Conservation (phyloP, 345 rosid genomes). For the Nephelium lappaceum region DNA sequence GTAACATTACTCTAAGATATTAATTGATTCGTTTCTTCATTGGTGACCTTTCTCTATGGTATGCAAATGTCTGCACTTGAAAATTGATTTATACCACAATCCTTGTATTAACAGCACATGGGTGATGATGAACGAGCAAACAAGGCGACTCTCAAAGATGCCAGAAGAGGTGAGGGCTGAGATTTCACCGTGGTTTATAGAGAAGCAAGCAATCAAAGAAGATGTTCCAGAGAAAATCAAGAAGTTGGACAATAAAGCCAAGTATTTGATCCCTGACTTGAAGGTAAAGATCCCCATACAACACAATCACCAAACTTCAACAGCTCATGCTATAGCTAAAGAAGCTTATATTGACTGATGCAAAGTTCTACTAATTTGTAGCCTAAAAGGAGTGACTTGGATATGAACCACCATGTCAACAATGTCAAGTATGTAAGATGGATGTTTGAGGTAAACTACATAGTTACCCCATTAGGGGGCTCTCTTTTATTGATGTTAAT, state of each 20-base stretch:
- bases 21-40: too few species aligned
- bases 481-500: too few species aligned
- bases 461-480: not conserved
- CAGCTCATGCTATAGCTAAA: conserved; percentile 4
- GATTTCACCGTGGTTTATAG: conserved; percentile 67
- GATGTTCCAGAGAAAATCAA: conserved; percentile 52
- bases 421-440: conserved; percentile 72
- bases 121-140: conserved; percentile 76
- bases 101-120: conserved; percentile 48
- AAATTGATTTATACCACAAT: too few species aligned
- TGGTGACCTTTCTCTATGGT: too few species aligned
- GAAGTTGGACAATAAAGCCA: conserved; percentile 57
- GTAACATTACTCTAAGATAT: too few species aligned
- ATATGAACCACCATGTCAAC: conserved; percentile 78
- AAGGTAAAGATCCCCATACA: conserved; percentile 36
- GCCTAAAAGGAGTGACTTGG: conserved; percentile 65
- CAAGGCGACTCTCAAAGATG: conserved; percentile 69
- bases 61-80: too few species aligned
- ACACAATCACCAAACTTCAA: not conserved
- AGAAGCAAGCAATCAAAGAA: conserved; percentile 62
- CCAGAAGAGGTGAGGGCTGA: conserved; percentile 68
- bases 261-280: conserved; percentile 47
- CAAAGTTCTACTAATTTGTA: conserved; percentile 20
- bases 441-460: conserved; percentile 65
- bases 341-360: conserved; percentile 3